Evolutionary conservation across 345 rosid species (phyloP), one percentile per base, ranked within the genome.

Genomic region (Raphanus raphanistrum): DNA sequence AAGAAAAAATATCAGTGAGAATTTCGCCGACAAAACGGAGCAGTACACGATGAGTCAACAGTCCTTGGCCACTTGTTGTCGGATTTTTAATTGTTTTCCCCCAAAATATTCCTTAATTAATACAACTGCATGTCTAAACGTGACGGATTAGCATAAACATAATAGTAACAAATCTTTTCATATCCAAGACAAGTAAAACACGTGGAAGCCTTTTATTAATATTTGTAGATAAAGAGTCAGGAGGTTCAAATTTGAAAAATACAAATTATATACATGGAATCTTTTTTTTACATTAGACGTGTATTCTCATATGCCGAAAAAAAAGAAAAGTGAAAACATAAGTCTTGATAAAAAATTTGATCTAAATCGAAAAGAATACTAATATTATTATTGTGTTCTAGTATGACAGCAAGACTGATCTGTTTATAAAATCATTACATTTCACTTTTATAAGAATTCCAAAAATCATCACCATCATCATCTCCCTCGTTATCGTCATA

Each of bases 11-110:
- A 81, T 8, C 16, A 10, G 52, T 61, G 75, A 82, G 61, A 74
- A 74, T 74, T 36, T 81, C 79, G 82, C 86, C 88, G 82, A 80
- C 71, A 52, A 71, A 70, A 76, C 81, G 81, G 83, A 74, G 43
- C 86, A 79, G 76, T 71, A 36, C 36, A 60, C 79, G 77, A 80
- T 60, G 76, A 74, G 75, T 68, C 73, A 79, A 73, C 74, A 68
- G 66, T 73, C 66, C 0, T 62, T 79, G 82, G 70, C 66, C 36
- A 68, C 73, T 79, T 73, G 61, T 68, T 73, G 74, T 73, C 82
- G 78, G 78, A 61, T 21, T 57, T 57, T 8, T 21, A 9, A 58
- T 25, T 25, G 31, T 10, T 60, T 61, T 33, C 17, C 73, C 79
- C 12, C 5, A 17, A 67, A 9, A 4, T 48, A 60, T 60, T 45